Evolutionary conservation across 371 early-diverging fungal species (phyloP).

Genomic region (Haplosporangium sp.): DNA sequence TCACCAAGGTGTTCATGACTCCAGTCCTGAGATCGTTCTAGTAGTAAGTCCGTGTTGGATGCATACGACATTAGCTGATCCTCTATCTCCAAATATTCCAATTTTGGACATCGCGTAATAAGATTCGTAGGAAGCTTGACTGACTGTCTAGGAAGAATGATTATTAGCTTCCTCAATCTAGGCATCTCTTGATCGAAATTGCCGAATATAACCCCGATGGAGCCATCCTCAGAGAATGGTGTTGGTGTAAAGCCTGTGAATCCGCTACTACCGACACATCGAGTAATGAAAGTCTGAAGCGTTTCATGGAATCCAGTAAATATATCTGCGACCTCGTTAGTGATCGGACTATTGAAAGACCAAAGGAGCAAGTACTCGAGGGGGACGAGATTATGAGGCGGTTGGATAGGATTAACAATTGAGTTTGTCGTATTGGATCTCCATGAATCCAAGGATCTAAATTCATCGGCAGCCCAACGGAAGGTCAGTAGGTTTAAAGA

Average conservation of each 20-base stretch:
- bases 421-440: neutral
- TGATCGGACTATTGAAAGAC: neutral
- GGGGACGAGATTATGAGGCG: neutral
- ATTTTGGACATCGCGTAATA: neutral
- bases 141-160: neutral
- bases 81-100: slow-evolving; percentile 10
- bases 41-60: no score
- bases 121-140: neutral
- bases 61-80: neutral
- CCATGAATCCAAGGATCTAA: neutral
- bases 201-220: neutral
- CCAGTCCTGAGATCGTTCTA: no score
- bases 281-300: neutral
- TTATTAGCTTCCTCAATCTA: neutral
- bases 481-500: slow-evolving; percentile 10
- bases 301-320: slow-evolving; percentile 8
- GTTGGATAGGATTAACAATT: neutral
- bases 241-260: no score
- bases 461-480: slow-evolving; percentile 12
- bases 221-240: neutral
- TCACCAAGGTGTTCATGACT: no score
- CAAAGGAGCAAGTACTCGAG: slow-evolving; percentile 7
- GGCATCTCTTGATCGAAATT: neutral
- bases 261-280: neutral
- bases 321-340: slow-evolving; percentile 2